These are phyloP conservation scores for Hygrophoropsis aurantiaca DNA, from an alignment of 768 basidiomycete species.

Conservation along the genomic window DNA sequence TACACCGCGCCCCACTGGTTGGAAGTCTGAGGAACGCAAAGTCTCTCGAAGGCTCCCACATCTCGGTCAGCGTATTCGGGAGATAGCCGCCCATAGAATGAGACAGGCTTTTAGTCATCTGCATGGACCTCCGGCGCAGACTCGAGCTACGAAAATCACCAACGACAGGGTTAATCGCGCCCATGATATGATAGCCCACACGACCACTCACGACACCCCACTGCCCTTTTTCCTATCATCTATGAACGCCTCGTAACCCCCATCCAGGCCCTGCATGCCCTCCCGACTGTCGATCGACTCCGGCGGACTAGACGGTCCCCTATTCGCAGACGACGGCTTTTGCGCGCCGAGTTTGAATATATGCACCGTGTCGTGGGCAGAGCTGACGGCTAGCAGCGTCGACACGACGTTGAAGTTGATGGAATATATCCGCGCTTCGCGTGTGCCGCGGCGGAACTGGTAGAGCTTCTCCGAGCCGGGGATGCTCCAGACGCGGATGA, in stretches of 20 bases:
- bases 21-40: constrained; percentile 91
- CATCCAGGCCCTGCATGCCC: constrained; percentile 59
- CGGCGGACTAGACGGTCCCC: constrained; percentile 54
- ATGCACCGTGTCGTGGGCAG: constrained; percentile 94
- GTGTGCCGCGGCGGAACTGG: constrained; percentile 90
- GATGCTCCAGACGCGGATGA: constrained; percentile 91
- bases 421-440: constrained; percentile 82
- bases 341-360: constrained; percentile 80
- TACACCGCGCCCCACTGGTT: constrained; percentile 72
- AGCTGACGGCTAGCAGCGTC: constrained; percentile 85
- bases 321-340: constrained; percentile 11
- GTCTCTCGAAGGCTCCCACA: constrained; percentile 96
- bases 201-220: constrained; percentile 51
- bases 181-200: constrained; percentile 1
- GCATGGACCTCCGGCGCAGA: constrained; percentile 68
- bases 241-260: constrained; percentile 84
- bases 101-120: constrained; percentile 72
- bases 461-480: constrained; percentile 92
- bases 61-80: constrained; percentile 86
- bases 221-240: constrained; percentile 67
- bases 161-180: no score
- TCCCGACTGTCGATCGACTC: constrained; percentile 67
- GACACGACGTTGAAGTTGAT: constrained; percentile 83
- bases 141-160: constrained; percentile 33
- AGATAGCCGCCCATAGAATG: constrained; percentile 83